Evolutionary conservation across 2,329 filamentous ascomycete genomes (phyloP).

Genomic region (Pestalotiopsis sp.): DNA sequence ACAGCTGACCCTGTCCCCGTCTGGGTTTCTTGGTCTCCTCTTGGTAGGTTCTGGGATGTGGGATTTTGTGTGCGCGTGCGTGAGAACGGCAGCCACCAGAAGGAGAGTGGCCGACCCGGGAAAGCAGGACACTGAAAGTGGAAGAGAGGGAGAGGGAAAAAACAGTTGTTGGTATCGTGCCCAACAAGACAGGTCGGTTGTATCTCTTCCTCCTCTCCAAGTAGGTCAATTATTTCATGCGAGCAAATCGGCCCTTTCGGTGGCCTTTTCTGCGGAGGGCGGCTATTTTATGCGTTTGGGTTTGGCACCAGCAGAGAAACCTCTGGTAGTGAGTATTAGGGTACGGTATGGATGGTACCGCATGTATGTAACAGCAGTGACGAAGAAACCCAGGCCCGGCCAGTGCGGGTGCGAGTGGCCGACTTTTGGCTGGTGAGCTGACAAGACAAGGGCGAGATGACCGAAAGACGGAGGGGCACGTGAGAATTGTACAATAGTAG

Average conservation of each 20-base stretch:
- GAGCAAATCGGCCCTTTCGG: constrained; percentile 5
- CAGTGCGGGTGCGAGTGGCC: neutral
- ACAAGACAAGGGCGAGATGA: neutral
- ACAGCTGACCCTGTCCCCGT: constrained; percentile 11
- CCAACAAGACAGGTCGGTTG: neutral
- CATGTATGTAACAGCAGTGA: neutral
- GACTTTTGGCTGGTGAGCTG: neutral
- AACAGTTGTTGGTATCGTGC: neutral
- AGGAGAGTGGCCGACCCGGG: neutral
- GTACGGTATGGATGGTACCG: neutral
- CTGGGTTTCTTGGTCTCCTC: neutral
- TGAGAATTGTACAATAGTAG: neutral
- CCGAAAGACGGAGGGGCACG: neutral
- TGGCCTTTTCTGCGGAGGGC: neutral
- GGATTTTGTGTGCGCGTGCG: neutral
- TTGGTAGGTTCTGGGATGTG: neutral
- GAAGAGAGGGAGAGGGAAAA: neutral
- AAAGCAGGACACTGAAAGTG: neutral
- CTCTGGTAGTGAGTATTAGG: neutral
- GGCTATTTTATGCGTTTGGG: constrained; percentile 7
- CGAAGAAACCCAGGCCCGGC: neutral
- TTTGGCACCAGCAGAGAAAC: neutral
- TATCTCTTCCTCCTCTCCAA: neutral
- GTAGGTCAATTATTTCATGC: constrained; percentile 9
- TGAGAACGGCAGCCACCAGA: neutral